Conservation (phyloP, 805 yeast genomes). For the Ogataea kodamae region DNA sequence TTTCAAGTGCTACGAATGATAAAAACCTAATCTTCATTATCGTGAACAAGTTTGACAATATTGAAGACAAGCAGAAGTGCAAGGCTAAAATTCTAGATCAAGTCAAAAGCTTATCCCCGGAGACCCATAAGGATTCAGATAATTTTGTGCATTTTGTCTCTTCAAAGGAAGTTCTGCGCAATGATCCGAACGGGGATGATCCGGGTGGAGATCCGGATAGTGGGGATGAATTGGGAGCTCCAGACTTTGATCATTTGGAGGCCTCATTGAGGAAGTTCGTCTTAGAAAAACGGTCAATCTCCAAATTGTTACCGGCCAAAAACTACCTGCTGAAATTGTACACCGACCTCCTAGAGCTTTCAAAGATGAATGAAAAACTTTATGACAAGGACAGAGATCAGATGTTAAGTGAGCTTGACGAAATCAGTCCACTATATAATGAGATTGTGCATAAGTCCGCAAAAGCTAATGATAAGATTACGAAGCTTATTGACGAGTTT, state of each 20-base stretch:
- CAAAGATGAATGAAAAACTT: slow-evolving; percentile 58
- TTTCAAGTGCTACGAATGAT: slow-evolving; percentile 84
- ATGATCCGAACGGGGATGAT: slow-evolving; percentile 35
- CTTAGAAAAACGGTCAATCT: slow-evolving; percentile 80
- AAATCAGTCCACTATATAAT: slow-evolving; percentile 63
- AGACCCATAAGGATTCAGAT: slow-evolving; percentile 80
- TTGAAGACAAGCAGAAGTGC: slow-evolving; percentile 78
- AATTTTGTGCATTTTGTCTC: slow-evolving; percentile 94
- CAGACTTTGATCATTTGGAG: slow-evolving; percentile 80
- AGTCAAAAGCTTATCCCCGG: slow-evolving; percentile 81
- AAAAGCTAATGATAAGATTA: slow-evolving; percentile 55
- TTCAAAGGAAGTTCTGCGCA: slow-evolving; percentile 46
- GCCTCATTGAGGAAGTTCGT: slow-evolving; percentile 81
- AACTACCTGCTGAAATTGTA: slow-evolving; percentile 73
- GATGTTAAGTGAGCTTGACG: slow-evolving; percentile 47
- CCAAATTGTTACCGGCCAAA: slow-evolving; percentile 90
- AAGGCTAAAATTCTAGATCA: slow-evolving; percentile 75
- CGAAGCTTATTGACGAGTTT: slow-evolving; percentile 57
- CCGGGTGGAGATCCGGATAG: slow-evolving; percentile 32
- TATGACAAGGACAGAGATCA: slow-evolving; percentile 48
- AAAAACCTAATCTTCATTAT: slow-evolving; percentile 91
- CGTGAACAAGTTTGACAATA: slow-evolving; percentile 87
- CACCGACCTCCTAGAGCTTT: slow-evolving; percentile 57
- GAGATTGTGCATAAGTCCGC: slow-evolving; percentile 48
- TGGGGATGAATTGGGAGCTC: slow-evolving; percentile 38